These are phyloP conservation scores for Fraxinus floribunda DNA, from an alignment of 305 asterid genomes.

Conservation along the genomic window DNA sequence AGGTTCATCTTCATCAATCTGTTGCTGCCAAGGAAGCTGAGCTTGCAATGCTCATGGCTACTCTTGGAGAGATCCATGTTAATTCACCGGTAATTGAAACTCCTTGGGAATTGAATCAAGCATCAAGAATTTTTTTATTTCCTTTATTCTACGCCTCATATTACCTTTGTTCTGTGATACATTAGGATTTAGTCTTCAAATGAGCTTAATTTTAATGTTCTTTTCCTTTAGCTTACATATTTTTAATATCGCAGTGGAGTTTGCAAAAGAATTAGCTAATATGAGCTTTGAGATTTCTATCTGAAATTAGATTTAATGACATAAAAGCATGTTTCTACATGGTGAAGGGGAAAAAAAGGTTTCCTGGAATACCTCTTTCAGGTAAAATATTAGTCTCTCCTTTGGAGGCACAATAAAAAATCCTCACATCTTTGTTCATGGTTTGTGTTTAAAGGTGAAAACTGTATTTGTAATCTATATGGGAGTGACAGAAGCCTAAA, in stretches of 20 bases:
- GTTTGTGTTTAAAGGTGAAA: neutral
- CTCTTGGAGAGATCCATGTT: conserved; percentile 65
- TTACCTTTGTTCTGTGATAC: neutral
- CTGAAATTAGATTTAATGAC: neutral
- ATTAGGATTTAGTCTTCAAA: neutral
- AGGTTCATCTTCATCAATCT: conserved; percentile 76
- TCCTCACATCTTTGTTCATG: neutral
- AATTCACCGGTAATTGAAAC: conserved; percentile 53
- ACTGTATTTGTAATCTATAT: neutral
- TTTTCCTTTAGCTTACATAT: neutral
- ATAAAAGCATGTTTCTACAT: neutral
- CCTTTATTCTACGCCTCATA: neutral
- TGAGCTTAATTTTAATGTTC: neutral
- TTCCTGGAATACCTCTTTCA: neutral
- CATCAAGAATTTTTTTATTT: neutral
- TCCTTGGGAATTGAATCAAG: conserved; percentile 1
- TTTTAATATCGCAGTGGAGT: neutral
- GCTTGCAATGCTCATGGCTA: conserved; percentile 77
- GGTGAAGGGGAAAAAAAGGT: neutral
- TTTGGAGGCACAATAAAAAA: neutral
- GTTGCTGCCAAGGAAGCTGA: conserved; percentile 93
- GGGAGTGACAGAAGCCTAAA: neutral
- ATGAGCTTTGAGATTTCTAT: neutral
- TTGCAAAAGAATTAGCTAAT: neutral
- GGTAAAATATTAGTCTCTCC: neutral